These are phyloP conservation scores for Leccinum imitatum DNA, from an alignment of 768 basidiomycete species.

Conservation along the genomic window DNA sequence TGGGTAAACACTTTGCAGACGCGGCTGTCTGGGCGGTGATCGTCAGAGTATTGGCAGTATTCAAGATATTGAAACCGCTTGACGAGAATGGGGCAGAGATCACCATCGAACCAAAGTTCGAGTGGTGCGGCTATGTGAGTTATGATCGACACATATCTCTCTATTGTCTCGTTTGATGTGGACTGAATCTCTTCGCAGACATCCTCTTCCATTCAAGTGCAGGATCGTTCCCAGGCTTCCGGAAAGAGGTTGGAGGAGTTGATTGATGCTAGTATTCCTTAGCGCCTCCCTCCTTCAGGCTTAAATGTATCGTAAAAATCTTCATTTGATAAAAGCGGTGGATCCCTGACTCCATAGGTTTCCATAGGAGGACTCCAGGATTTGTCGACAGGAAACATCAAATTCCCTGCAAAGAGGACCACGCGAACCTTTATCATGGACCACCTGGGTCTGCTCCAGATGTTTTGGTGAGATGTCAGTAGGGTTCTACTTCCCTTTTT, in stretches of 20 bases:
- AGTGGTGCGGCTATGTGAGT: not conserved
- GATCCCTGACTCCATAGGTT: too few species aligned
- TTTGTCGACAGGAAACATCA: too few species aligned
- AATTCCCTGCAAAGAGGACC: too few species aligned
- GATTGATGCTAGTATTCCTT: not conserved
- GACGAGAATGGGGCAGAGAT: not conserved
- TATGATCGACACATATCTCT: not conserved
- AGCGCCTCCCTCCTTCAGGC: too few species aligned
- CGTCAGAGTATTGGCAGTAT: not conserved
- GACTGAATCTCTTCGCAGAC: not conserved
- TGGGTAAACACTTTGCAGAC: not conserved
- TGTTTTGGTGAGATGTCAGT: too few species aligned
- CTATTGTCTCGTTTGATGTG: too few species aligned
- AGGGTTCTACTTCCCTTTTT: too few species aligned
- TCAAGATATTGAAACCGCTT: not conserved
- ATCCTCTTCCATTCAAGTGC: not conserved
- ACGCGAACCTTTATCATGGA: too few species aligned
- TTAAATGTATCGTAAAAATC: too few species aligned
- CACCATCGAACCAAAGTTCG: not conserved
- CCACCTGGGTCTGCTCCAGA: too few species aligned
- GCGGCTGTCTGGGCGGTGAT: not conserved
- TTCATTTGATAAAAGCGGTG: too few species aligned
- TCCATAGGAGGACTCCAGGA: too few species aligned
- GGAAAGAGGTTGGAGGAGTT: not conserved
- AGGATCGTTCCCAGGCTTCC: not conserved